phyloP scores from a whole-genome alignment of 192 early-diverging fungal species.

The Podila epigama region DNA sequence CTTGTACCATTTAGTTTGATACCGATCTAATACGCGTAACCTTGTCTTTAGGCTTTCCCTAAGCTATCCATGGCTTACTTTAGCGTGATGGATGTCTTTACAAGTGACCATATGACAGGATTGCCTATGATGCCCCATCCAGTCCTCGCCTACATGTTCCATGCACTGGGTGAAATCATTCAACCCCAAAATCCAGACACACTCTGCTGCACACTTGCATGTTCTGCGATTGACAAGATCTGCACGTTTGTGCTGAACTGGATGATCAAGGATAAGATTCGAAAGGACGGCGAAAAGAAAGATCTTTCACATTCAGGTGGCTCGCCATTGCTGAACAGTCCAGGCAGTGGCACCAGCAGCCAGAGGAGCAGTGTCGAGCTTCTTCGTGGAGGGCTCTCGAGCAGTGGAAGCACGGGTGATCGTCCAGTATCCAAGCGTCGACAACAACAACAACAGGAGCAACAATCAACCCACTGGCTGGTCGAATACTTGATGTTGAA shows the following conservation, averaged over 20 bases:
- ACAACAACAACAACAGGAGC: constrained; percentile 43
- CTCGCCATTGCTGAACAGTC: constrained; percentile 21
- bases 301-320: neutral
- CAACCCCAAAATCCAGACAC: constrained; percentile 53
- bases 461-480: constrained; percentile 60
- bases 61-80: constrained; percentile 70
- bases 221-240: constrained; percentile 76
- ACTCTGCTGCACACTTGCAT: constrained; percentile 63
- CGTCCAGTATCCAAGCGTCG: constrained; percentile 36
- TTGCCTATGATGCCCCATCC: constrained; percentile 64
- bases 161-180: constrained; percentile 76
- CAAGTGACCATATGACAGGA: constrained; percentile 68
- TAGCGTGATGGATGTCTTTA: constrained; percentile 73
- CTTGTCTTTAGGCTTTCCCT: constrained; percentile 57
- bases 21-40: neutral
- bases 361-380: constrained; percentile 23
- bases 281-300: constrained; percentile 23
- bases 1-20: neutral
- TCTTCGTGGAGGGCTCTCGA: constrained; percentile 8
- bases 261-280: constrained; percentile 46
- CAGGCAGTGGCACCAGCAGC: constrained; percentile 25
- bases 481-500: constrained; percentile 60
- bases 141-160: constrained; percentile 76
- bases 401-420: constrained; percentile 25
- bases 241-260: constrained; percentile 71